A percentile compares a stretch with the other conserved stretches of the same genome.
Conservation (phyloP, 1,284 basidiomycete species). For the Coriolopsis trogii region DNA sequence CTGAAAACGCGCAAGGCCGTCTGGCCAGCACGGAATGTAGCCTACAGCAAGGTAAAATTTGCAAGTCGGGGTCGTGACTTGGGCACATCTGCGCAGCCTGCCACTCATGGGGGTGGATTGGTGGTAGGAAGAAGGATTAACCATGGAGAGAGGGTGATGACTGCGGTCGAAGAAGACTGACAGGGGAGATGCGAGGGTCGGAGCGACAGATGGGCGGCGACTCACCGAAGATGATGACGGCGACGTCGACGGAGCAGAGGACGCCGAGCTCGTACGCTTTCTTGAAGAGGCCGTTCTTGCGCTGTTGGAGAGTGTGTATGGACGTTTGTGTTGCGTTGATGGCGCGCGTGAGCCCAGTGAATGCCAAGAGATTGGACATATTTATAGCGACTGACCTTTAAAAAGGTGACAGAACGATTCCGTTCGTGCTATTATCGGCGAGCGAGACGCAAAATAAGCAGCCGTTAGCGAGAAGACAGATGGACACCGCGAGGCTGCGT, state of each 20-base stretch:
- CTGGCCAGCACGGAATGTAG: too few relatives aligned
- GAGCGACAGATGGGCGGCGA: neutral
- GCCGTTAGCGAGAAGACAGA: slow-evolving; percentile 22
- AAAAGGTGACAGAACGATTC: slow-evolving; percentile 88
- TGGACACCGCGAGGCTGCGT: slow-evolving; percentile 26
- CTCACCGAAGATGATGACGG: slow-evolving; percentile 68
- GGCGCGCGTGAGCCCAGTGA: slow-evolving; percentile 36
- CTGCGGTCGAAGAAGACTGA: neutral
- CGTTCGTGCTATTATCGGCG: slow-evolving; percentile 75
- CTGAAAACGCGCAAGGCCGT: too few relatives aligned
- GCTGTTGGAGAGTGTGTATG: slow-evolving; percentile 44
- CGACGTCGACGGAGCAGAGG: slow-evolving; percentile 69
- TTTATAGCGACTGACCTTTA: slow-evolving; percentile 66
- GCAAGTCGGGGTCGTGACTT: too few relatives aligned
- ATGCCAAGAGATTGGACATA: slow-evolving; percentile 38
- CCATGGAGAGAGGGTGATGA: neutral
- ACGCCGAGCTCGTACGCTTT: slow-evolving; percentile 90
- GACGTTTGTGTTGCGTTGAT: slow-evolving; percentile 19
- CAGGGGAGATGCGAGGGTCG: neutral
- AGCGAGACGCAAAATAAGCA: slow-evolving; percentile 30
- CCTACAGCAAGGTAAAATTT: too few relatives aligned
- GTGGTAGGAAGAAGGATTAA: neutral
- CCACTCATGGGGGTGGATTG: neutral
- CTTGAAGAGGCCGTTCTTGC: slow-evolving; percentile 90
- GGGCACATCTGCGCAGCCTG: too few relatives aligned